Percentiles rank a stretch among this genome's conserved stretches.
phyloP scores from a whole-genome alignment of 495 filamentous ascomycete species.

The Penicillium coffeae region DNA sequence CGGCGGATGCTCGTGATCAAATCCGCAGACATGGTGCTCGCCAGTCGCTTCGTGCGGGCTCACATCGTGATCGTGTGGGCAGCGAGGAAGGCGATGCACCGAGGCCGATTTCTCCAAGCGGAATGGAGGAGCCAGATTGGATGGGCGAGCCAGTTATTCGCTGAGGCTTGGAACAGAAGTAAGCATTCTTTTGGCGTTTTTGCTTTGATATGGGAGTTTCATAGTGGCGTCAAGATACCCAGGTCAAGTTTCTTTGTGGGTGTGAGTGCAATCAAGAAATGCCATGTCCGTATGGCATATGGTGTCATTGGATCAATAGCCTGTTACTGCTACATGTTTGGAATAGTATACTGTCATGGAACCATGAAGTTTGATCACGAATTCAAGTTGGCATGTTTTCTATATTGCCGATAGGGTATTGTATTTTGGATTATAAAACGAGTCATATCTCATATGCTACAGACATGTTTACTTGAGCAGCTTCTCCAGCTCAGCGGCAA shows the following conservation, averaged over 20 bases:
- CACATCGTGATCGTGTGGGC: conserved; percentile 12
- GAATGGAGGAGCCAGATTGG: conserved; percentile 54
- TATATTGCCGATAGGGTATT: conserved; percentile 26
- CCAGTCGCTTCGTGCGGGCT: conserved; percentile 25
- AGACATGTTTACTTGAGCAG: conserved; percentile 33
- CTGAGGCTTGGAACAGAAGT: conserved; percentile 13
- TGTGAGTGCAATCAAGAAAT: neutral
- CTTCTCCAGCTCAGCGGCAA: conserved; percentile 48
- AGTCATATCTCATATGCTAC: conserved; percentile 22
- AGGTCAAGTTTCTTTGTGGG: conserved; percentile 8
- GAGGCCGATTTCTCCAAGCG: conserved; percentile 20
- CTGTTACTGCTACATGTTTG: too few relatives aligned
- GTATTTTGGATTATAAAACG: conserved; percentile 23
- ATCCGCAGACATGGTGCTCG: conserved; percentile 27
- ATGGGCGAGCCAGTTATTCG: conserved; percentile 58
- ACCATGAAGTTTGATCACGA: too few relatives aligned
- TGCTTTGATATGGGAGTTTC: conserved; percentile 10
- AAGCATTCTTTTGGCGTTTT: conserved; percentile 2
- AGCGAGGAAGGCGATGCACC: conserved; percentile 24
- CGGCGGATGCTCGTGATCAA: conserved; percentile 29
- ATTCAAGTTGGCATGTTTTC: neutral
- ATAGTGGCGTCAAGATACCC: conserved; percentile 33
- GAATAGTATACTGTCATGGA: too few relatives aligned
- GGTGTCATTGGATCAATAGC: neutral
- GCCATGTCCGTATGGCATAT: neutral